Evolutionary conservation across 331 rosid species (phyloP).

Genomic region (Quercus tomentella): DNA sequence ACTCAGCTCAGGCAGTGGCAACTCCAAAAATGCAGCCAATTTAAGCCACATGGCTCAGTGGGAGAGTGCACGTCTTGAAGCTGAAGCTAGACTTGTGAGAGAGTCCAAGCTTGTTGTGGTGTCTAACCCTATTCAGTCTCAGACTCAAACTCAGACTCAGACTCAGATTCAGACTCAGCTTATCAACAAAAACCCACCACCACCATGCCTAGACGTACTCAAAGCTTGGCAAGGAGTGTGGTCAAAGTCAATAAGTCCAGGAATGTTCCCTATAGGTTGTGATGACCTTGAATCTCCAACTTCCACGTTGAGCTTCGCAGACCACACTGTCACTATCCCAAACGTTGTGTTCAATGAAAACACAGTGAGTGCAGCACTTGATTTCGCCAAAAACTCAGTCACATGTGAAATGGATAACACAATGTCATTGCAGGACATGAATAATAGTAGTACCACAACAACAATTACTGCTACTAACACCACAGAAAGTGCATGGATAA

Average conservation of each 20-base stretch:
- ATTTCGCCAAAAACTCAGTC: neutral
- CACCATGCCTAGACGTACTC: constrained; percentile 52
- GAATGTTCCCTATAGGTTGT: neutral
- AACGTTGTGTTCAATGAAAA: neutral
- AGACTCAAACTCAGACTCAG: constrained; percentile 2
- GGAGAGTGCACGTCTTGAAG: constrained; percentile 65
- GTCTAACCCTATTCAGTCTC: neutral
- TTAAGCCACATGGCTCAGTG: constrained; percentile 71
- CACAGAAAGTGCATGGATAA: constrained; percentile 6
- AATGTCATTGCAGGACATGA: constrained; percentile 25
- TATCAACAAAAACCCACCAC: constrained; percentile 8
- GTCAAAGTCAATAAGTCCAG: neutral
- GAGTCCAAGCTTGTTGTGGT: constrained; percentile 30
- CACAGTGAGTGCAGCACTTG: neutral
- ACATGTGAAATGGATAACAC: neutral
- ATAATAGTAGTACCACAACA: too few relatives aligned
- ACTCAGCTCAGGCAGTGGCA: constrained; percentile 15
- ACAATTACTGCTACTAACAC: neutral
- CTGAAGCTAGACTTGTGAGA: constrained; percentile 45
- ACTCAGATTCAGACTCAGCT: neutral
- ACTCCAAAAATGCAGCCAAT: constrained; percentile 31
- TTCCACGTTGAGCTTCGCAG: constrained; percentile 38
- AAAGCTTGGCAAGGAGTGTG: constrained; percentile 46
- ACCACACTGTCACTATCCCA: neutral
- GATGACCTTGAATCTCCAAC: constrained; percentile 55